A percentile compares a stretch with the other conserved stretches of the same genome.
These are phyloP conservation scores for Auriscalpium orientale DNA, from an alignment of 768 basidiomycete species.

Conservation along the genomic window DNA sequence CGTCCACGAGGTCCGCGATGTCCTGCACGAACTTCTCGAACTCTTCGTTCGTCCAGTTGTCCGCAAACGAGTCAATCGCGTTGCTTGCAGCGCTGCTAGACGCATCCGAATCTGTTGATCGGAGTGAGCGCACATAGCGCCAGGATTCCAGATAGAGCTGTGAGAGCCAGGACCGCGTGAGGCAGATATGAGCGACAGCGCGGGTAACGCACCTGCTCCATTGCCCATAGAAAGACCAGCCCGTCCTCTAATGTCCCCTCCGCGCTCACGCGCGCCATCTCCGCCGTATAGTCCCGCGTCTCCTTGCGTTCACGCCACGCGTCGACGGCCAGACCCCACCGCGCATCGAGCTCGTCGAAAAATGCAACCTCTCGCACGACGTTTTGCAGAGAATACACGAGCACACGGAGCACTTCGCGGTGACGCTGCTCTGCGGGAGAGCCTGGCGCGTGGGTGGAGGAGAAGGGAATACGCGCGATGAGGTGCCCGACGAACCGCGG, in stretches of 20 bases:
- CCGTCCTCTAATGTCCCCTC: conserved; percentile 49
- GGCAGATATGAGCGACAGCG: background rate
- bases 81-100: conserved; percentile 1
- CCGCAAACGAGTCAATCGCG: conserved; percentile 42
- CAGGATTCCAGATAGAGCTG: conserved; percentile 70
- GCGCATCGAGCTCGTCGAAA: conserved; percentile 44
- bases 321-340: conserved; percentile 38
- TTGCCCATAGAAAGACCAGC: conserved; percentile 69
- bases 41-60: conserved; percentile 54
- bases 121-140: conserved; percentile 35
- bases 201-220: conserved; percentile 52
- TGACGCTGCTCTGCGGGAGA: conserved; percentile 31
- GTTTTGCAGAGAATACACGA: conserved; percentile 49
- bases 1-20: conserved; percentile 41
- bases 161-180: background rate
- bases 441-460: conserved; percentile 23
- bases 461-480: conserved; percentile 52
- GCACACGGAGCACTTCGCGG: conserved; percentile 35
- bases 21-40: conserved; percentile 47
- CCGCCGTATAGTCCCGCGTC: conserved; percentile 65
- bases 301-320: conserved; percentile 47
- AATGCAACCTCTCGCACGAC: conserved; percentile 52
- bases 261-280: conserved; percentile 50
- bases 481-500: conserved; percentile 64
- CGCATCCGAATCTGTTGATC: background rate